Evolutionary conservation across 78 protist species (phyloP).

Genomic region (Dictyostelium purpureum): DNA sequence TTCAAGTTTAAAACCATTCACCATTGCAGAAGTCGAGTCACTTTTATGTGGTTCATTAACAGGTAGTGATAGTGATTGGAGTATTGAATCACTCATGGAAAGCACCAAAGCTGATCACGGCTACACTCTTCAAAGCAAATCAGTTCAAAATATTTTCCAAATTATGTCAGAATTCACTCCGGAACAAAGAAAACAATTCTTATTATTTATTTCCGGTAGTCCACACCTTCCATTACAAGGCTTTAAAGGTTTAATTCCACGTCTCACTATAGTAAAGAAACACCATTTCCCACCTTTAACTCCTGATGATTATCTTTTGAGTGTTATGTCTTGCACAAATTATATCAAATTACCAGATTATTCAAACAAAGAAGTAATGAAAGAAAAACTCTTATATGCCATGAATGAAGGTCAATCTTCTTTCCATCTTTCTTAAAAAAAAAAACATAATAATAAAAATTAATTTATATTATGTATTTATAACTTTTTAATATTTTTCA

Average conservation of each 20-base stretch:
- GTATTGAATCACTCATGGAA: slow-evolving; percentile 63
- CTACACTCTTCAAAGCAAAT: slow-evolving; percentile 43
- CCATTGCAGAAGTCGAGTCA: slow-evolving; percentile 64
- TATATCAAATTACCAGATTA: slow-evolving; percentile 92
- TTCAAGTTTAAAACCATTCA: slow-evolving; percentile 42
- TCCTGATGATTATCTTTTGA: slow-evolving; percentile 84
- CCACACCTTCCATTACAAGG: slow-evolving; percentile 90
- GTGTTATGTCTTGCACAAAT: slow-evolving; percentile 90
- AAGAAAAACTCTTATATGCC: slow-evolving; percentile 74
- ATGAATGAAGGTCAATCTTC: slow-evolving; percentile 85
- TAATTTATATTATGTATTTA: too few species aligned
- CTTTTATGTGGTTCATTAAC: slow-evolving; percentile 79
- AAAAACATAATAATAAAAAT: not conserved
- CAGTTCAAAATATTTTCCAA: slow-evolving; percentile 77
- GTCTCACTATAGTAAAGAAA: slow-evolving; percentile 75
- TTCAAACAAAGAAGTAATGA: slow-evolving; percentile 81
- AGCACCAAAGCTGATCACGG: slow-evolving; percentile 82
- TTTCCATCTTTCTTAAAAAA: slow-evolving; percentile 52
- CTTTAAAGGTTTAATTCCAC: slow-evolving; percentile 66
- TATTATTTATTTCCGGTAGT: slow-evolving; percentile 85
- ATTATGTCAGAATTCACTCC: slow-evolving; percentile 68
- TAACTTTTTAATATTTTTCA: too few species aligned
- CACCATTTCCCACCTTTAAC: slow-evolving; percentile 22
- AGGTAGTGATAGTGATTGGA: slow-evolving; percentile 53
- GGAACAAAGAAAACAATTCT: slow-evolving; percentile 77